Conservation (phyloP, 1,284 basidiomycete species). For the Gomphus bonarii region DNA sequence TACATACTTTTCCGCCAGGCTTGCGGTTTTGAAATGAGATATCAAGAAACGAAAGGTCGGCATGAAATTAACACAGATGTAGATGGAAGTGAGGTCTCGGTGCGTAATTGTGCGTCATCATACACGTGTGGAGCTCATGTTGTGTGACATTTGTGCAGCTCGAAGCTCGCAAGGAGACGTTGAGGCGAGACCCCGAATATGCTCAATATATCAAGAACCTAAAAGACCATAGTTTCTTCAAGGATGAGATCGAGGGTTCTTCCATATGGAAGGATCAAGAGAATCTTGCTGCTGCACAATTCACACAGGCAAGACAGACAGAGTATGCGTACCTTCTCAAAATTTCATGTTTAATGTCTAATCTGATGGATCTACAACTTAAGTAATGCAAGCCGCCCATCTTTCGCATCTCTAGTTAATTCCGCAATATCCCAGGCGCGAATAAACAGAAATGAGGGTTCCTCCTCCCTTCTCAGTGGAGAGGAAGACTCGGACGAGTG, state of each 20-base stretch:
- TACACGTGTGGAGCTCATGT: background rate
- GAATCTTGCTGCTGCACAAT: constrained; percentile 55
- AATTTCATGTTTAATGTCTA: background rate
- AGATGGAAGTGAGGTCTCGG: constrained; percentile 35
- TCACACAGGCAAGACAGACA: constrained; percentile 48
- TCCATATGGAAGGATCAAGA: constrained; percentile 66
- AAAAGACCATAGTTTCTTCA: constrained; percentile 61
- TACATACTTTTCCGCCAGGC: constrained; percentile 35
- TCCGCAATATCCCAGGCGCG: constrained; percentile 39
- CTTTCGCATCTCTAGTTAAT: constrained; percentile 67
- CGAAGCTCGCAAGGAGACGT: constrained; percentile 52
- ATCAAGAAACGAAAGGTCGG: constrained; percentile 64
- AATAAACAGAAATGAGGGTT: constrained; percentile 10
- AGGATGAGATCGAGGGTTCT: constrained; percentile 65
- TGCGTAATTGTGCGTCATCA: constrained; percentile 22
- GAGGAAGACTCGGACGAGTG: constrained; percentile 65
- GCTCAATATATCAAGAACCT: constrained; percentile 59
- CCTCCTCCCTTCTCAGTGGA: constrained; percentile 15
- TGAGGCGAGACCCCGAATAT: constrained; percentile 58
- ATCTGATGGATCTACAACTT: background rate
- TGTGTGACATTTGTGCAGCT: constrained; percentile 26
- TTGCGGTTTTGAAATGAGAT: constrained; percentile 92
- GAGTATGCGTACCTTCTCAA: constrained; percentile 40
- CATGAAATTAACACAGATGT: constrained; percentile 25
- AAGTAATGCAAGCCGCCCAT: constrained; percentile 50